A percentile compares a stretch with the other conserved stretches of the same genome.
Conservation (phyloP, 1,139 yeast genomes). For the Arxiozyma slooffiae region DNA sequence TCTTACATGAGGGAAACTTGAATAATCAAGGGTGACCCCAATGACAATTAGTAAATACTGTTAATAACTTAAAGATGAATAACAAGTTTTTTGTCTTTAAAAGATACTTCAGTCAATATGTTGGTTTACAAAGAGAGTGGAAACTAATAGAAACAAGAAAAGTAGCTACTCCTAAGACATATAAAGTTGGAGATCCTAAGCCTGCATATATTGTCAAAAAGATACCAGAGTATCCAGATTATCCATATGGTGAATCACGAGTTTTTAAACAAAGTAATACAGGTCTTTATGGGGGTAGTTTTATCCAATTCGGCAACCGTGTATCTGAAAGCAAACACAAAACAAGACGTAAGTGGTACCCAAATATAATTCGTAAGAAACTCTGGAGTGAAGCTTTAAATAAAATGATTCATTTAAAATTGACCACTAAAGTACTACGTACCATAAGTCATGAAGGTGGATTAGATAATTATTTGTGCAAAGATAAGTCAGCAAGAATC, state of each 20-base stretch:
- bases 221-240: slow-evolving; percentile 53
- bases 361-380: slow-evolving; percentile 65
- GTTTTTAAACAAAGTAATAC: slow-evolving; percentile 76
- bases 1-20: not conserved
- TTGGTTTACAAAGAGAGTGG: slow-evolving; percentile 27
- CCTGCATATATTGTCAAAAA: slow-evolving; percentile 42
- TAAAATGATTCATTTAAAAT: slow-evolving; percentile 44
- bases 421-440: slow-evolving; percentile 73
- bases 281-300: slow-evolving; percentile 85
- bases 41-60: not conserved
- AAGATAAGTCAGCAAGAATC: slow-evolving; percentile 79
- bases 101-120: not conserved
- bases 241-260: slow-evolving; percentile 70
- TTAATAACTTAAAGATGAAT: not conserved
- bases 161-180: slow-evolving; percentile 24
- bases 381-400: slow-evolving; percentile 79
- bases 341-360: slow-evolving; percentile 67
- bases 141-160: slow-evolving; percentile 35
- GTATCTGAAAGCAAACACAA: slow-evolving; percentile 72
- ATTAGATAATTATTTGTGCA: slow-evolving; percentile 72
- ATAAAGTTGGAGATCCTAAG: slow-evolving; percentile 37
- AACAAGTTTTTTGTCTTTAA: not conserved
- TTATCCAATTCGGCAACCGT: slow-evolving; percentile 65
- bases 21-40: not conserved
- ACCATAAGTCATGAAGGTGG: slow-evolving; percentile 93